Conservation (phyloP, 1,139 yeast species). For the Zygosaccharomyces pseudobailii region DNA sequence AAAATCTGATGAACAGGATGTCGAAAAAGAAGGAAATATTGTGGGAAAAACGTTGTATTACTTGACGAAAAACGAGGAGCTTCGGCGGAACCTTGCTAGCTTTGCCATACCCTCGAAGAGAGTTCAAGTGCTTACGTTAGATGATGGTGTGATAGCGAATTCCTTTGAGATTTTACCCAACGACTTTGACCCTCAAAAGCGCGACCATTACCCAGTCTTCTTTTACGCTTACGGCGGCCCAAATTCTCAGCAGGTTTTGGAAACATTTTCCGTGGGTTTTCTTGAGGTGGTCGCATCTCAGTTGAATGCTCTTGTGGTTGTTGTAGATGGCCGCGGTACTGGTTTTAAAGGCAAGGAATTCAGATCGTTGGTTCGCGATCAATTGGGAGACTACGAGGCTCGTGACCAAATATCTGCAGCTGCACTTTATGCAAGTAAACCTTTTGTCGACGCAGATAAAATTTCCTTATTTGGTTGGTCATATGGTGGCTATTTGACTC, state of each 20-base stretch:
- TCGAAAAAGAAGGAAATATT: conserved; percentile 20
- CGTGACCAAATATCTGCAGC: conserved; percentile 70
- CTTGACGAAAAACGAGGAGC: conserved; percentile 47
- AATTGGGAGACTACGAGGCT: conserved; percentile 64
- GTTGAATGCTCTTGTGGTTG: conserved; percentile 65
- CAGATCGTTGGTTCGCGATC: conserved; percentile 61
- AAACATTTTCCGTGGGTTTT: conserved; percentile 51
- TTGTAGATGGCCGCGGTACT: conserved; percentile 82
- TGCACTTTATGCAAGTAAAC: conserved; percentile 47
- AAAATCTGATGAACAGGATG: conserved; percentile 20
- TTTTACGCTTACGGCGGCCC: conserved; percentile 81
- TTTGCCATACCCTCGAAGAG: conserved; percentile 47
- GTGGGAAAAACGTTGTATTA: conserved; percentile 32
- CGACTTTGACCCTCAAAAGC: conserved; percentile 46
- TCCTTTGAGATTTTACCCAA: conserved; percentile 62
- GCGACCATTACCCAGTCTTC: conserved; percentile 57
- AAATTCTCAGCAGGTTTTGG: conserved; percentile 65
- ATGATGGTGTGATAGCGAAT: conserved; percentile 45
- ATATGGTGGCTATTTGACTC: conserved; percentile 73
- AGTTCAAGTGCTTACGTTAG: conserved; percentile 48
- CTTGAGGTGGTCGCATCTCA: conserved; percentile 65
- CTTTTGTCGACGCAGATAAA: conserved; percentile 53
- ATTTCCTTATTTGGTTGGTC: conserved; percentile 85
- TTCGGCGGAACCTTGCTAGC: conserved; percentile 38
- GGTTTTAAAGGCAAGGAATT: conserved; percentile 60